A percentile compares a stretch with the other conserved stretches of the same genome.
phyloP scores from a whole-genome alignment of 2,329 filamentous ascomycete genomes.

The Alternaria gaisen region DNA sequence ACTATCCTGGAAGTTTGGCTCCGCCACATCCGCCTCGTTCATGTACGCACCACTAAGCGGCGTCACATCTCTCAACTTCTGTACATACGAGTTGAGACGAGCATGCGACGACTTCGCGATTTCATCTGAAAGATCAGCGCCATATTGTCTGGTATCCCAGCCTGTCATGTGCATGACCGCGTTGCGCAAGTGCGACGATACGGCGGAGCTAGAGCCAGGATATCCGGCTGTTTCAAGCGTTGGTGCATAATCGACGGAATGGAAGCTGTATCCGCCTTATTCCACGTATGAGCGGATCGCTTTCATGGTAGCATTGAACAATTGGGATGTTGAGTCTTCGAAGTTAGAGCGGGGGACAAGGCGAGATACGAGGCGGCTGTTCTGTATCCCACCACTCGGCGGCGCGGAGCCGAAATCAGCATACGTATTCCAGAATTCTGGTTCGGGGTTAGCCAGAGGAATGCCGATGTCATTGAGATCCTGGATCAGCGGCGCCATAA shows the following conservation, averaged over 20 bases:
- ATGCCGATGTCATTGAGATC: conserved; percentile 1
- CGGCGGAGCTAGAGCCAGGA: conserved; percentile 31
- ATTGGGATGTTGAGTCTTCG: neutral
- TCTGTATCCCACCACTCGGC: neutral
- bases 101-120: conserved; percentile 33
- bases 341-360: neutral
- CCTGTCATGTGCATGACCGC: conserved; percentile 41
- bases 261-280: conserved; percentile 38
- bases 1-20: conserved; percentile 10
- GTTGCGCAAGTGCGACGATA: conserved; percentile 34
- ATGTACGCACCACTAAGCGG: conserved; percentile 45
- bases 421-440: neutral
- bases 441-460: neutral
- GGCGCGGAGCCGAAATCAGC: neutral
- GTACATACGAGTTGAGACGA: conserved; percentile 31
- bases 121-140: conserved; percentile 25
- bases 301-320: conserved; percentile 6
- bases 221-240: conserved; percentile 35
- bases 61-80: conserved; percentile 36
- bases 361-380: neutral
- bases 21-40: conserved; percentile 46
- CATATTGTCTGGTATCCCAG: conserved; percentile 33
- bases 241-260: conserved; percentile 40
- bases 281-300: conserved; percentile 36
- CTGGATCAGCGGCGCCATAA: conserved; percentile 32